Evolutionary conservation across 768 basidiomycete genomes (phyloP).

Genomic region (Gloeopeniophorella convolvens): DNA sequence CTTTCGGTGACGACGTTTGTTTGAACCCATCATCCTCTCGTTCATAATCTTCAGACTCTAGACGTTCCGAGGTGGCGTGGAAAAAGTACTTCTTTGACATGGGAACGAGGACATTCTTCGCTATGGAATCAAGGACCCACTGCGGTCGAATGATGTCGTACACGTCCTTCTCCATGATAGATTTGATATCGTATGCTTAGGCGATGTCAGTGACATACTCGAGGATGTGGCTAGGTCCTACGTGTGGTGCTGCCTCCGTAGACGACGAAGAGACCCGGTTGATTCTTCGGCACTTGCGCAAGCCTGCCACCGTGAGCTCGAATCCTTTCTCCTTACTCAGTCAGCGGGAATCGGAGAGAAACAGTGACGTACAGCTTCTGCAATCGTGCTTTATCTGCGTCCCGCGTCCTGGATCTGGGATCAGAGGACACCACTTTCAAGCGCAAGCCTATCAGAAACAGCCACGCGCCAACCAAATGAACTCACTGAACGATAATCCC

Average conservation of each 20-base stretch:
- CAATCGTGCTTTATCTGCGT: constrained; percentile 63
- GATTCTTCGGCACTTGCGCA: constrained; percentile 52
- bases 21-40: constrained; percentile 1
- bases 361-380: constrained; percentile 50
- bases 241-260: constrained; percentile 68
- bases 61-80: constrained; percentile 52
- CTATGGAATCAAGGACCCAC: constrained; percentile 81
- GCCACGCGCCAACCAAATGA: too few species aligned
- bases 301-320: constrained; percentile 62
- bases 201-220: not conserved
- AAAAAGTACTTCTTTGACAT: constrained; percentile 78
- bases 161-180: constrained; percentile 61
- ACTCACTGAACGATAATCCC: constrained; percentile 74
- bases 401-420: constrained; percentile 60
- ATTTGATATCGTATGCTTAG: constrained; percentile 66
- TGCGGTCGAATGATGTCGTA: constrained; percentile 71
- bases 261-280: constrained; percentile 49
- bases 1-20: not conserved
- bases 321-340: constrained; percentile 39
- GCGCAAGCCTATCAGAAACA: too few species aligned
- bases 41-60: constrained; percentile 45
- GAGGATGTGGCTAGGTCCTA: constrained; percentile 29
- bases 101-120: constrained; percentile 46
- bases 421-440: constrained; percentile 65
- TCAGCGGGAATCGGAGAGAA: not conserved